These are phyloP conservation scores for Diplodia mutila DNA, from an alignment of 2,329 filamentous ascomycete genomes.

Conservation along the genomic window DNA sequence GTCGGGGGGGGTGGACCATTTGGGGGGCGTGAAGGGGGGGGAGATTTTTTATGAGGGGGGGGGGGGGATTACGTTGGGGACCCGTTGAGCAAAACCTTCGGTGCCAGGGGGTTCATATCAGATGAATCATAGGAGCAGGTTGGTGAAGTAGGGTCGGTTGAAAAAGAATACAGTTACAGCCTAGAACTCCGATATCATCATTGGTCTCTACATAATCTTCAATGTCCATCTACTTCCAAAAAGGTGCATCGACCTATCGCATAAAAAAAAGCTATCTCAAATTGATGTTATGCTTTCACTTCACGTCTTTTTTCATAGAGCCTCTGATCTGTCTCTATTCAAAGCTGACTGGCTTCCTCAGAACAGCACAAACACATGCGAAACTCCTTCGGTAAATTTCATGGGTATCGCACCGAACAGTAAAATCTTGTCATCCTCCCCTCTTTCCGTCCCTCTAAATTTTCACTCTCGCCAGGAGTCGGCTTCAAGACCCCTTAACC, in stretches of 20 bases:
- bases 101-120: background rate
- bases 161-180: background rate
- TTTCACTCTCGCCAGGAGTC: background rate
- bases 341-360: background rate
- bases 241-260: background rate
- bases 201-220: too few species aligned
- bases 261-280: background rate
- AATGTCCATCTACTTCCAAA: background rate
- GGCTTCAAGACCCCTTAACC: constrained; percentile 13
- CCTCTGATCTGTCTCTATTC: background rate
- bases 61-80: constrained; percentile 59
- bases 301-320: background rate
- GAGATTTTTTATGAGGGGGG: constrained; percentile 73
- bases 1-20: constrained; percentile 69
- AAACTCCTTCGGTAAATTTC: background rate
- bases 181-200: background rate
- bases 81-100: background rate
- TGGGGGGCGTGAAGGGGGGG: constrained; percentile 73
- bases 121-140: background rate
- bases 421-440: too few species aligned
- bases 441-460: too few species aligned
- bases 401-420: background rate
- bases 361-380: background rate
- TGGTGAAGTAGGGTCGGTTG: background rate
- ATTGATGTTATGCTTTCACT: background rate